phyloP scores from a whole-genome alignment of 169 alveolate species.

The Cryptosporidium felis region DNA sequence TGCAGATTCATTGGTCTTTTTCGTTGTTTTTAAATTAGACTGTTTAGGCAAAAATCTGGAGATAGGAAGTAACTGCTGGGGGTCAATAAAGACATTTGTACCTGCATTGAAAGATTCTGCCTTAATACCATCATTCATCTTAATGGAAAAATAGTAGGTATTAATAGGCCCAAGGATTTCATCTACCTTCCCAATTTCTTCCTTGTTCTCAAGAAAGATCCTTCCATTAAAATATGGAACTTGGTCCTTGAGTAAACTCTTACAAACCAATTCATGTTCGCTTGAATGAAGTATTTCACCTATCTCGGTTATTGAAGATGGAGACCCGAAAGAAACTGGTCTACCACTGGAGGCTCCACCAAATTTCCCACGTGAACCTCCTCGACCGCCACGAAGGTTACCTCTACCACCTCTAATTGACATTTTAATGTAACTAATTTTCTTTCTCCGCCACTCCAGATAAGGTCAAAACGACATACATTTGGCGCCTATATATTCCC shows the following conservation, averaged over 20 bases:
- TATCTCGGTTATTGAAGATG: conserved; percentile 80
- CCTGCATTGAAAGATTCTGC: conserved; percentile 84
- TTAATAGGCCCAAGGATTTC: conserved; percentile 94
- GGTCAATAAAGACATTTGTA: conserved; percentile 82
- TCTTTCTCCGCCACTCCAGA: conserved; percentile 1
- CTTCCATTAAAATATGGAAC: conserved; percentile 96
- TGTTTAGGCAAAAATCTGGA: conserved; percentile 83
- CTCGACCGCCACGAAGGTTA: conserved; percentile 54
- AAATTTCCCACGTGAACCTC: conserved; percentile 26
- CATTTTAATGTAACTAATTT: neutral
- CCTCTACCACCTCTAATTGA: conserved; percentile 62
- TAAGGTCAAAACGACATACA: conserved; percentile 32
- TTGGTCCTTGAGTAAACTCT: conserved; percentile 82
- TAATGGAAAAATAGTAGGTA: conserved; percentile 83
- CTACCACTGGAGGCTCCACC: conserved; percentile 69
- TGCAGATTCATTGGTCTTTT: conserved; percentile 73
- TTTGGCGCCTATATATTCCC: conserved; percentile 14
- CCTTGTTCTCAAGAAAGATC: conserved; percentile 91
- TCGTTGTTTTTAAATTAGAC: conserved; percentile 60
- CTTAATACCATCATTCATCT: conserved; percentile 83
- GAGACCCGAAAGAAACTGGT: conserved; percentile 78
- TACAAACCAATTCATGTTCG: conserved; percentile 89
- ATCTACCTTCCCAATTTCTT: conserved; percentile 94
- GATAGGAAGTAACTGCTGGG: conserved; percentile 86
- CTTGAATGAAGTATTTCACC: conserved; percentile 91